Conservation (phyloP, 2,329 filamentous ascomycete species). For the Tolypocladium cylindrosporum region DNA sequence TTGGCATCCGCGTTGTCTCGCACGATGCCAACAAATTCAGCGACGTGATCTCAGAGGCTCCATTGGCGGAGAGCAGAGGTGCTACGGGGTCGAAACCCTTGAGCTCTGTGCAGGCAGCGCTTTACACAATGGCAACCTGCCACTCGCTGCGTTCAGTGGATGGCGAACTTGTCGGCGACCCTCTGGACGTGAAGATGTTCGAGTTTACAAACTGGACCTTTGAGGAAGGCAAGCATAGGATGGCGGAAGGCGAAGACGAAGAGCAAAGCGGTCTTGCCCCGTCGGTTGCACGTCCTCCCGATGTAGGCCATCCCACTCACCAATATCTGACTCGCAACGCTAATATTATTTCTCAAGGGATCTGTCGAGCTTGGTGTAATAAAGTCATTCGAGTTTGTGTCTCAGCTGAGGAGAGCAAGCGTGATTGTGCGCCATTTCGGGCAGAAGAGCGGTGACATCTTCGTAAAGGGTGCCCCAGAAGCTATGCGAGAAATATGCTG, state of each 20-base stretch:
- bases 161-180: constrained; percentile 82
- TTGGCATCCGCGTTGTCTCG: constrained; percentile 75
- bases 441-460: constrained; percentile 73
- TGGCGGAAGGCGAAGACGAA: constrained; percentile 57
- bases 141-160: constrained; percentile 85
- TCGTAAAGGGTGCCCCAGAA: constrained; percentile 93
- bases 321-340: constrained; percentile 8
- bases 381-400: constrained; percentile 89
- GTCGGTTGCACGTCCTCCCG: constrained; percentile 78
- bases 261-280: constrained; percentile 69
- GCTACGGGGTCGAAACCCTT: neutral
- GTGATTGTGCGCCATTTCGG: constrained; percentile 87
- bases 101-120: constrained; percentile 44
- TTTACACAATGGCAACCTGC: constrained; percentile 96
- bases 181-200: constrained; percentile 97
- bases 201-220: constrained; percentile 90
- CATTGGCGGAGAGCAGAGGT: neutral
- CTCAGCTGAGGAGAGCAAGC: constrained; percentile 82
- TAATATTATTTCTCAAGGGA: constrained; percentile 19
- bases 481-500: constrained; percentile 91
- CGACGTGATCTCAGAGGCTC: constrained; percentile 56
- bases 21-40: constrained; percentile 54
- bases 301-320: constrained; percentile 18
- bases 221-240: constrained; percentile 70
- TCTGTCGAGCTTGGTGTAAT: constrained; percentile 81